Evolutionary conservation across 768 basidiomycete species (phyloP).

Genomic region (Lepiota brunneoincarnata): DNA sequence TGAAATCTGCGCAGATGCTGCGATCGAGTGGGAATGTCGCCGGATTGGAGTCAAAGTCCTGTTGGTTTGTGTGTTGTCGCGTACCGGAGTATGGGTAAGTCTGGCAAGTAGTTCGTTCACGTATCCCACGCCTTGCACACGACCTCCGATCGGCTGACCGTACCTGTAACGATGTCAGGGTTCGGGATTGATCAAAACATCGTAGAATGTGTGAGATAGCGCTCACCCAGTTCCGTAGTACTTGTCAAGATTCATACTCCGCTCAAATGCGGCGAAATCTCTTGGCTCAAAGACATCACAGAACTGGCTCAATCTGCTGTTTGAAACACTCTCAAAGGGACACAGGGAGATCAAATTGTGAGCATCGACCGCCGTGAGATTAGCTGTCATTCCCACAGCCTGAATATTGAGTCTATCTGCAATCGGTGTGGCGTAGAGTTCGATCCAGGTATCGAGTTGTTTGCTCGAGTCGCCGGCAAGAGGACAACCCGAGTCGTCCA

Average conservation of each 20-base stretch:
- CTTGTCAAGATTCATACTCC: slow-evolving; percentile 70
- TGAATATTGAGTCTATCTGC: slow-evolving; percentile 57
- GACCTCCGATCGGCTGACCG: slow-evolving; percentile 61
- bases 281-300: slow-evolving; percentile 65
- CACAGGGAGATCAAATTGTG: slow-evolving; percentile 70
- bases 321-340: slow-evolving; percentile 69
- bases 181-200: background rate
- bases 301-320: slow-evolving; percentile 53
- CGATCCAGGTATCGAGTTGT: slow-evolving; percentile 51
- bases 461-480: slow-evolving; percentile 43
- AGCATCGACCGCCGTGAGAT: slow-evolving; percentile 53
- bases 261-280: slow-evolving; percentile 70
- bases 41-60: slow-evolving; percentile 61
- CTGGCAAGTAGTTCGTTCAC: slow-evolving; percentile 90
- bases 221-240: slow-evolving; percentile 77
- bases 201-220: background rate
- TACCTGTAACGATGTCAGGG: slow-evolving; percentile 39
- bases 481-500: slow-evolving; percentile 66
- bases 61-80: slow-evolving; percentile 76
- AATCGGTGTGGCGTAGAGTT: slow-evolving; percentile 53
- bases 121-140: slow-evolving; percentile 82
- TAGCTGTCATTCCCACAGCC: slow-evolving; percentile 51
- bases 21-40: slow-evolving; percentile 70
- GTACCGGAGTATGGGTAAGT: slow-evolving; percentile 59
- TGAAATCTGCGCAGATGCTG: slow-evolving; percentile 73